Conservation (phyloP, 2,329 filamentous ascomycete species). For the Trichoderma citrinoviride region DNA sequence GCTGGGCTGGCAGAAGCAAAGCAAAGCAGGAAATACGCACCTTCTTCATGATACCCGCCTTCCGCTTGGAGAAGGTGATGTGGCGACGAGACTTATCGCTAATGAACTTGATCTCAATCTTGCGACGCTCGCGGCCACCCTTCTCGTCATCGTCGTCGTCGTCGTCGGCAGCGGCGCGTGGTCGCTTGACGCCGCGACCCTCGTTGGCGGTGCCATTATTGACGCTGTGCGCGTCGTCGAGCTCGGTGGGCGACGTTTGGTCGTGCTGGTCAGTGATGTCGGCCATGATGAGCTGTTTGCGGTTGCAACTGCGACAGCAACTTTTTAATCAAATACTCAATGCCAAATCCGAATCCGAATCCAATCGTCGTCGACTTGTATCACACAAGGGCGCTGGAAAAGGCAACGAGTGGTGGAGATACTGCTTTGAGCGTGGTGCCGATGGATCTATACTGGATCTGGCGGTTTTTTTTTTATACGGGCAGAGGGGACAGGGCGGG, state of each 20-base stretch:
- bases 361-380: slow-evolving; percentile 25
- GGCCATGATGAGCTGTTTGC: slow-evolving; percentile 54
- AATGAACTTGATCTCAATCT: slow-evolving; percentile 99
- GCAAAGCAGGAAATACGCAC: slow-evolving; percentile 51
- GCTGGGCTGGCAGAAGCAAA: not conserved
- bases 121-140: slow-evolving; percentile 93
- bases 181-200: slow-evolving; percentile 83
- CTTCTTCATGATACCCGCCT: slow-evolving; percentile 99
- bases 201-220: slow-evolving; percentile 73
- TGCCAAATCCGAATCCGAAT: slow-evolving; percentile 24
- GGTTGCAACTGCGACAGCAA: slow-evolving; percentile 22
- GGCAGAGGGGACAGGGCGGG: slow-evolving; percentile 34
- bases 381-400: slow-evolving; percentile 39
- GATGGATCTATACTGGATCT: slow-evolving; percentile 66
- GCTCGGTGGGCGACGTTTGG: slow-evolving; percentile 69
- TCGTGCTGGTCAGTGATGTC: slow-evolving; percentile 78
- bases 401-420: slow-evolving; percentile 59
- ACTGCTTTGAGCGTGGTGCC: slow-evolving; percentile 64
- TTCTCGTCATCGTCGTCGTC: slow-evolving; percentile 98
- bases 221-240: slow-evolving; percentile 68
- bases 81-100: slow-evolving; percentile 99
- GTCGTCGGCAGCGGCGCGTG: slow-evolving; percentile 80
- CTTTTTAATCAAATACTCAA: not conserved
- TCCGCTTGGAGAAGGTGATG: slow-evolving; percentile 99
- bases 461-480: slow-evolving; percentile 36